phyloP scores from a whole-genome alignment of 768 basidiomycete genomes.

The Tylopilus plumbeoviolaceoides region DNA sequence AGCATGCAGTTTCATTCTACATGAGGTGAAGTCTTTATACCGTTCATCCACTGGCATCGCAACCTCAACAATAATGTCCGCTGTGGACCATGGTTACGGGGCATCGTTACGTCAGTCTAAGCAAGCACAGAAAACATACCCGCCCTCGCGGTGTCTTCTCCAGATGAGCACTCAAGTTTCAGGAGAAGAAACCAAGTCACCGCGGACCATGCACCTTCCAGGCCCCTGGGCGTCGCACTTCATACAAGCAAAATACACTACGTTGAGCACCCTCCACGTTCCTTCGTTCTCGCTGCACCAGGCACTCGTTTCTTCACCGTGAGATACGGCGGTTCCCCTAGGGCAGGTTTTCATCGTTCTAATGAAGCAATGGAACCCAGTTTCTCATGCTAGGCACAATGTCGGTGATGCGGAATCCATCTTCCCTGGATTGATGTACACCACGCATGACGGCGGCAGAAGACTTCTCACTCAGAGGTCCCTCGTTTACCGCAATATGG shows the following conservation, averaged over 20 bases:
- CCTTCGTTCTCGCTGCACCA: conserved; percentile 11
- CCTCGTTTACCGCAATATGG: conserved; percentile 19
- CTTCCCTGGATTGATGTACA: conserved; percentile 15
- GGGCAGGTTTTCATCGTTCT: conserved; percentile 25
- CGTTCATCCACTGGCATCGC: neutral
- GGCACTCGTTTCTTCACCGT: conserved; percentile 3
- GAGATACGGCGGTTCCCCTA: conserved; percentile 9
- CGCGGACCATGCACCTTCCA: conserved; percentile 9
- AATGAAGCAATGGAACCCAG: conserved; percentile 26
- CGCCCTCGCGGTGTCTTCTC: conserved; percentile 5
- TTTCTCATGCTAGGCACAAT: conserved; percentile 12
- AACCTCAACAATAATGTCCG: neutral
- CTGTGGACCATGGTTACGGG: no score
- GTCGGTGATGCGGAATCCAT: conserved; percentile 4
- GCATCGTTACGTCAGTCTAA: conserved; percentile 22
- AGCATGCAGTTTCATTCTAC: neutral
- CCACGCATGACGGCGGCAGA: conserved; percentile 1
- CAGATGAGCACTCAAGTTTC: conserved; percentile 9
- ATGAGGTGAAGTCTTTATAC: neutral
- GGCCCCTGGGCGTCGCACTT: neutral
- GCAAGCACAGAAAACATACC: neutral
- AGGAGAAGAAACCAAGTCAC: conserved; percentile 11
- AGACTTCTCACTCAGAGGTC: conserved; percentile 1
- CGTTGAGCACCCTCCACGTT: conserved; percentile 7
- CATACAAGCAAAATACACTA: conserved; percentile 4